These are phyloP conservation scores for Macadamia tetraphylla DNA, from an alignment of 164 flowering plant species.

Conservation along the genomic window DNA sequence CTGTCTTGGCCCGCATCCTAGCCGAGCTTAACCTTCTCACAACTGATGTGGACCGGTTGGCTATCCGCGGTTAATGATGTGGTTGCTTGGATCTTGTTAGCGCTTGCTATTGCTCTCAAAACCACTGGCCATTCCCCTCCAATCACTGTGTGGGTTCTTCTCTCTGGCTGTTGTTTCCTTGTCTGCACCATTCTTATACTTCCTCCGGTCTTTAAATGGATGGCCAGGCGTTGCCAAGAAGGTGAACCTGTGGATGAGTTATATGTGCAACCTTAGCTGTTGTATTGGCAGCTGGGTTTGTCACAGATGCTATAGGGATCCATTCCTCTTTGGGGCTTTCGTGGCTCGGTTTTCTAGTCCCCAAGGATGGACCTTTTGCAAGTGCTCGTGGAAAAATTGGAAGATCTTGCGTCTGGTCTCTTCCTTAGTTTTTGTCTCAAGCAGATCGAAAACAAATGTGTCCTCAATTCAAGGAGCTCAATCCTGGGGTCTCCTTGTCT, in stretches of 20 bases:
- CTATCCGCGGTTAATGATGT: conserved; percentile 66
- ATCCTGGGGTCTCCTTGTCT: conserved; percentile 53
- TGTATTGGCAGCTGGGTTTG: conserved; percentile 44
- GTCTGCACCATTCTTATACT: conserved; percentile 10
- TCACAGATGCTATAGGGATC: conserved; percentile 48
- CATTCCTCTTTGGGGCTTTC: conserved; percentile 67
- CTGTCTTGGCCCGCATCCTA: conserved; percentile 57
- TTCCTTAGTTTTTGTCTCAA: conserved; percentile 57
- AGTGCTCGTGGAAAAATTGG: conserved; percentile 56
- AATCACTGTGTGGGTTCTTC: conserved; percentile 14
- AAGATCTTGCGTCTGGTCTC: conserved; percentile 61
- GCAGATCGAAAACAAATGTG: conserved; percentile 55
- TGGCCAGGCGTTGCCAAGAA: conserved; percentile 38
- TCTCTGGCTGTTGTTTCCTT: conserved; percentile 14
- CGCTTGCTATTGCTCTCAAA: conserved; percentile 18
- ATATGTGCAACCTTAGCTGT: conserved; percentile 31
- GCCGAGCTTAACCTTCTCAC: conserved; percentile 65
- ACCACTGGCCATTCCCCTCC: conserved; percentile 18
- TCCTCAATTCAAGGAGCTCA: conserved; percentile 47
- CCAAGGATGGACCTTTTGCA: conserved; percentile 53
- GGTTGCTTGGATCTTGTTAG: conserved; percentile 50
- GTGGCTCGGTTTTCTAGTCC: conserved; percentile 45
- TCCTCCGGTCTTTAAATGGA: conserved; percentile 35
- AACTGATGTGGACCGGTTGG: conserved; percentile 54
- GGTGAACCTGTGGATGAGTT: conserved; percentile 48